These are phyloP conservation scores for Lactarius sp. DNA, from an alignment of 768 basidiomycete species.

Conservation along the genomic window DNA sequence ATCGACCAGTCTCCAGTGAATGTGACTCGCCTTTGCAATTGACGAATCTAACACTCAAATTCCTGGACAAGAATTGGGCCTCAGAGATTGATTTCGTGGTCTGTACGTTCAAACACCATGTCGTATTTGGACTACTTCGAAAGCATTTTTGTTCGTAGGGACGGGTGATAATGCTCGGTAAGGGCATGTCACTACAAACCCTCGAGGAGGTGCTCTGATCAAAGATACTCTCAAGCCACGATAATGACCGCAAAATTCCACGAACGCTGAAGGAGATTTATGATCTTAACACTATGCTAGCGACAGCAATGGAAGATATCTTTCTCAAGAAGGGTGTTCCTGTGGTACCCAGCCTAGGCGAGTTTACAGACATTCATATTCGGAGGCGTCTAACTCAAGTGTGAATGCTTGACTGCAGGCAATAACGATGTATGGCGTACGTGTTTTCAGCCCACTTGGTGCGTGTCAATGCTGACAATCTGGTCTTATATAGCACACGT, in stretches of 20 bases:
- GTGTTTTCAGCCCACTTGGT: slow-evolving; percentile 29
- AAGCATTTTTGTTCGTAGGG: slow-evolving; percentile 40
- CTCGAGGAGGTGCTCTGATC: not conserved
- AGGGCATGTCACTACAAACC: slow-evolving; percentile 6
- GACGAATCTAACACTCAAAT: slow-evolving; percentile 80
- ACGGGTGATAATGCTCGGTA: slow-evolving; percentile 74
- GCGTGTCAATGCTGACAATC: slow-evolving; percentile 13
- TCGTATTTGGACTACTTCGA: not conserved
- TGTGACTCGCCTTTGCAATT: slow-evolving; percentile 80
- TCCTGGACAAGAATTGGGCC: slow-evolving; percentile 72
- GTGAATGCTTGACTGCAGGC: slow-evolving; percentile 39
- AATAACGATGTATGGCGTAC: slow-evolving; percentile 92
- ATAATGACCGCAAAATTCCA: slow-evolving; percentile 77
- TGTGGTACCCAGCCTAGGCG: slow-evolving; percentile 76
- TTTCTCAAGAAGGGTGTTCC: slow-evolving; percentile 69
- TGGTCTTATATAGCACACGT: slow-evolving; percentile 49
- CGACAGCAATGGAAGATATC: slow-evolving; percentile 64
- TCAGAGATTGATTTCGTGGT: slow-evolving; percentile 87
- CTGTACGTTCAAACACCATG: slow-evolving; percentile 42
- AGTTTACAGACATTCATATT: slow-evolving; percentile 26
- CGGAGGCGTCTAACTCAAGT: not conserved
- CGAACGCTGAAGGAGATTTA: slow-evolving; percentile 79
- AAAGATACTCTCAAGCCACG: slow-evolving; percentile 50
- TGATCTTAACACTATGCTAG: slow-evolving; percentile 61
- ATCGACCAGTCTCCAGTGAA: slow-evolving; percentile 39